Evolutionary conservation across 495 filamentous ascomycete genomes (phyloP), one percentile per base, ranked within the genome.

Genomic region (Delitschia confertaspora): DNA sequence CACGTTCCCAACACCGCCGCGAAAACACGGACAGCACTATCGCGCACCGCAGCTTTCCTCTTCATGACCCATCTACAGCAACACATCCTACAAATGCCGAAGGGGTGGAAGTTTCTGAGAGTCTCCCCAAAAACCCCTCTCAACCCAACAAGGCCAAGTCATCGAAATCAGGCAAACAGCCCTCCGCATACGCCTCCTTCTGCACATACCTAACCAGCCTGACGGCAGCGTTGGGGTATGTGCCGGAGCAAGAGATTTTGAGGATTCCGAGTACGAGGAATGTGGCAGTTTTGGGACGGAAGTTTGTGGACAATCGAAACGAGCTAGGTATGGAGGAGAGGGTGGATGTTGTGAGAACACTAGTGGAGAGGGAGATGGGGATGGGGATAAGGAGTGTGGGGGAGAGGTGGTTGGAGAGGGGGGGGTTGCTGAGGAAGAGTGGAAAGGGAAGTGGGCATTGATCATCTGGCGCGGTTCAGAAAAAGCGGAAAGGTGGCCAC

Each of bases 191-290:
- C 61, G 79, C 84, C 3, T 77, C 77, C 0, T 69, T 95, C 3
- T 80, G 82, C 8, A 71, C 69, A 11, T 93, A 87, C 68, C 75
- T 82, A 2, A 67, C 73, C 22, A 56, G 64, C 24, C 69, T 98
- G 21, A 76, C 83, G 0, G 58, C 56, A 11, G 77, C 83, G 19
- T 68, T 84, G 39, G 88, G 85, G 0, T 95, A 78, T 69, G 69
- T 71, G 3, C 71, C 83, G 4, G 85, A 95, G 58, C 80, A 70
- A 43, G 86, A 89, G 40, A 73, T 84, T 65, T 57, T 98, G 35
- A 68, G 85, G 27, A 93, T 95, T 40, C 88, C 89, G 7, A 91
- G 85, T 60, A 94, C 89, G 29, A 69, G 93, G 47, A 95, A 96
- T 63, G 71, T 79, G 16, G 85, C 74, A 0, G 65, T 98, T 19